These are phyloP conservation scores for Trichoderma sp. DNA, from an alignment of 2,329 filamentous ascomycete species.

Conservation along the genomic window DNA sequence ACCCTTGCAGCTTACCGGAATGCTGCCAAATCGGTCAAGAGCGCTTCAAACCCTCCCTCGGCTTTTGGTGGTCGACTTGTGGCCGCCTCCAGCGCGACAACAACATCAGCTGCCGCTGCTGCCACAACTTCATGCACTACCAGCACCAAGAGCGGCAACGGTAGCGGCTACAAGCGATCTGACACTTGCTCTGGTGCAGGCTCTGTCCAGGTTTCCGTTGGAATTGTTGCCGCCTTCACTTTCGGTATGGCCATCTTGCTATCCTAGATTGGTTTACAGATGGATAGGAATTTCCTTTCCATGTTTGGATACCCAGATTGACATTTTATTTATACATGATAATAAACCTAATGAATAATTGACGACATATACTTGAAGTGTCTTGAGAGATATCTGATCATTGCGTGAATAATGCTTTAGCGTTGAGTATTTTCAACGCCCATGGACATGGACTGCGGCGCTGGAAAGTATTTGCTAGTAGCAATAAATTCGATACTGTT, in stretches of 20 bases:
- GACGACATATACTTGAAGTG: not conserved
- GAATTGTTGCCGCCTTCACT: constrained; percentile 6
- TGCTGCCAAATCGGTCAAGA: not conserved
- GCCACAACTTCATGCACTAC: not conserved
- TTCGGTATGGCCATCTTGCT: constrained; percentile 17
- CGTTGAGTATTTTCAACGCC: too few species aligned
- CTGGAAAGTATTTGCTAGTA: too few species aligned
- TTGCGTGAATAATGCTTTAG: not conserved
- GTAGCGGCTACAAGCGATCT: constrained; percentile 1
- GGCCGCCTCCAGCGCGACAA: not conserved
- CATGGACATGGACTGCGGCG: too few species aligned
- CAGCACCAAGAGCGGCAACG: not conserved
- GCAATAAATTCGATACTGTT: too few species aligned
- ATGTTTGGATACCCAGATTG: not conserved
- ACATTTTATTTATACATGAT: not conserved
- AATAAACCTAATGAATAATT: not conserved
- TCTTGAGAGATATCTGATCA: not conserved
- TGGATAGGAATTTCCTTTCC: not conserved
- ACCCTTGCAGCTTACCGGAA: constrained; percentile 20
- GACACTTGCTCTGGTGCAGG: constrained; percentile 7
- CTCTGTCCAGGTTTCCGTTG: constrained; percentile 3
- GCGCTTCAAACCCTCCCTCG: not conserved
- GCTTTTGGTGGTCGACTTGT: not conserved
- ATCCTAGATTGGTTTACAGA: not conserved
- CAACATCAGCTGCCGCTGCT: not conserved